A percentile compares a stretch with the other conserved stretches of the same genome.
These are phyloP conservation scores for Kwoniella sp. DNA, from an alignment of 768 basidiomycete genomes.

Conservation along the genomic window DNA sequence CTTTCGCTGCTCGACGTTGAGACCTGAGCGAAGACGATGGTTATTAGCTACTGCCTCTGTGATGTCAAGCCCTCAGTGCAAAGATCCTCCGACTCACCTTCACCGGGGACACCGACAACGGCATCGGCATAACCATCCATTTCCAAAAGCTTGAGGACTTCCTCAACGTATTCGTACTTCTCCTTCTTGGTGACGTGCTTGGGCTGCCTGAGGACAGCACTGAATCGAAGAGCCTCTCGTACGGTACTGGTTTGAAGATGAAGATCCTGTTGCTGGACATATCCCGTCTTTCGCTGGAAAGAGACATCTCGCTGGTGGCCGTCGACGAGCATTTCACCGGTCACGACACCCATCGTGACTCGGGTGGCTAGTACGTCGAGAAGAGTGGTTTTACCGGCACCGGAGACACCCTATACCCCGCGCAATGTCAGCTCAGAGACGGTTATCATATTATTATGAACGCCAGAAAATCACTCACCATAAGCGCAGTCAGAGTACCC, in stretches of 20 bases:
- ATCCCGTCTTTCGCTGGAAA: slow-evolving; percentile 60
- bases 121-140: slow-evolving; percentile 55
- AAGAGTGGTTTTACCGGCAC: slow-evolving; percentile 58
- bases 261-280: slow-evolving; percentile 58
- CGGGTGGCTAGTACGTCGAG: slow-evolving; percentile 55
- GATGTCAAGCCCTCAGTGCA: not conserved
- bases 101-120: slow-evolving; percentile 55
- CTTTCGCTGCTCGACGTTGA: slow-evolving; percentile 46
- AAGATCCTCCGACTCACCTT: slow-evolving; percentile 36
- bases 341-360: slow-evolving; percentile 59
- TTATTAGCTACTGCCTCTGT: not conserved
- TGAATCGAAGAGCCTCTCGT: slow-evolving; percentile 59
- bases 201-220: slow-evolving; percentile 58
- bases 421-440: slow-evolving; percentile 62
- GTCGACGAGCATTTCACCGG: slow-evolving; percentile 60
- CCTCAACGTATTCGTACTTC: slow-evolving; percentile 59
- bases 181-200: slow-evolving; percentile 52
- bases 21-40: slow-evolving; percentile 36
- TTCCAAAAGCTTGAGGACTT: slow-evolving; percentile 58
- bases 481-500: slow-evolving; percentile 51
- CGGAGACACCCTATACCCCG: slow-evolving; percentile 60
- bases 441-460: too few relatives aligned
- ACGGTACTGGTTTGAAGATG: slow-evolving; percentile 58
- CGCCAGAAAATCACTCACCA: slow-evolving; percentile 61
- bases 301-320: slow-evolving; percentile 57